phyloP scores from a whole-genome alignment of 2,329 filamentous ascomycete genomes.

The Aspergillus fijiensis region DNA sequence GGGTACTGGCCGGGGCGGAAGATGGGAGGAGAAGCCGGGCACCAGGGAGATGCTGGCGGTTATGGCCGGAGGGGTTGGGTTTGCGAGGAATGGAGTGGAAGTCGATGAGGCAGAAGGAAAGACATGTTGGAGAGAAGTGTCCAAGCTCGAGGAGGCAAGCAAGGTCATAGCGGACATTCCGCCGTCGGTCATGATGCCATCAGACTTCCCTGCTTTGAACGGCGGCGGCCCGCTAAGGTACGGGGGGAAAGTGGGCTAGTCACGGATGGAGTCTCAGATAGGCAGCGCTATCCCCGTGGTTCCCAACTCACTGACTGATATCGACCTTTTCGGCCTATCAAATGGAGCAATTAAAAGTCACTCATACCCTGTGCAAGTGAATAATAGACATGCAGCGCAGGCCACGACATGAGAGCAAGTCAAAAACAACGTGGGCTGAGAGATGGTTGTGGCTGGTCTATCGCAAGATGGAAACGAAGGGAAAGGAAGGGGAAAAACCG shows the following conservation, averaged over 20 bases:
- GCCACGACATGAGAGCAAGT: neutral
- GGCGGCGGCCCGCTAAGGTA: conserved; percentile 16
- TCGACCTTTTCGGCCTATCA: neutral
- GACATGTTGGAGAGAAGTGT: conserved; percentile 10
- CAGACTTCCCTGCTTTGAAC: conserved; percentile 10
- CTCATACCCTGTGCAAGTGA: neutral
- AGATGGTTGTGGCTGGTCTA: neutral
- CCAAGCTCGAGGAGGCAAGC: conserved; percentile 12
- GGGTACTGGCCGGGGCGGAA: conserved; percentile 29
- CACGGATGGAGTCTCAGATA: neutral
- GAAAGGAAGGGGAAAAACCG: neutral
- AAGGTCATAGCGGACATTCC: conserved; percentile 9
- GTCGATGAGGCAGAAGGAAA: conserved; percentile 22
- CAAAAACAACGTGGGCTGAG: neutral
- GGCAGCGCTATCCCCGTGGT: neutral
- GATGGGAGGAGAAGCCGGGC: conserved; percentile 21
- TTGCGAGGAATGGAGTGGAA: conserved; percentile 11
- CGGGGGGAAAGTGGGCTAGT: neutral
- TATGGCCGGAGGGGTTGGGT: conserved; percentile 19
- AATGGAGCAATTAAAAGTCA: neutral
- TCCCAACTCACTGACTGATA: neutral
- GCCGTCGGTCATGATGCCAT: conserved; percentile 17
- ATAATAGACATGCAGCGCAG: neutral
- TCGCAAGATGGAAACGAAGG: neutral
- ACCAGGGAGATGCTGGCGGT: conserved; percentile 20